Evolutionary conservation across 2,329 filamentous ascomycete species (phyloP).

Genomic region (Aulographum hederae): DNA sequence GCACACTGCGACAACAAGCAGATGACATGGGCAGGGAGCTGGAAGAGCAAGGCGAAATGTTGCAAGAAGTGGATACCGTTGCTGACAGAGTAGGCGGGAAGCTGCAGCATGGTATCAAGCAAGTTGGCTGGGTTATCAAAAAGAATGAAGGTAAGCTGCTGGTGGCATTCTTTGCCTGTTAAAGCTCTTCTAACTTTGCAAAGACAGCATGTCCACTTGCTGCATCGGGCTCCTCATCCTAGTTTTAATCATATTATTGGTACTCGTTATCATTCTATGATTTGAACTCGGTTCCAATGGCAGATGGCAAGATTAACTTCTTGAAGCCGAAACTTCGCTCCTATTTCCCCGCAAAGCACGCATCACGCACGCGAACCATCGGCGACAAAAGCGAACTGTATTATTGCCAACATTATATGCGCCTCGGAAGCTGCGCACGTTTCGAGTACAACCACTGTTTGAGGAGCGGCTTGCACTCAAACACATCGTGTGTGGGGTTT

Average conservation of each 20-base stretch:
- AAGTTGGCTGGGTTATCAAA: conserved; percentile 66
- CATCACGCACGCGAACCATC: not conserved
- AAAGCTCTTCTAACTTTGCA: too few species aligned
- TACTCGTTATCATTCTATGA: conserved; percentile 54
- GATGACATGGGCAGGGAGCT: conserved; percentile 92
- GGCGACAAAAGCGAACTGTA: too few species aligned
- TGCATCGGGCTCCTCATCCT: conserved; percentile 82
- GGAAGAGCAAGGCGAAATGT: conserved; percentile 81
- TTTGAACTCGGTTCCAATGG: conserved; percentile 2
- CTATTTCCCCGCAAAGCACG: not conserved
- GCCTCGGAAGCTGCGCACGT: too few species aligned
- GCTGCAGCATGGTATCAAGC: conserved; percentile 70
- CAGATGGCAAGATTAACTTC: not conserved
- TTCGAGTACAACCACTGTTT: too few species aligned
- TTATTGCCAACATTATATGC: too few species aligned
- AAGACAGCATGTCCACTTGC: conserved; percentile 61
- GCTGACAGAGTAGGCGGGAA: conserved; percentile 78
- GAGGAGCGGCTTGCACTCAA: too few species aligned
- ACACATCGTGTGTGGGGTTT: too few species aligned
- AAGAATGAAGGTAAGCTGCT: conserved; percentile 65
- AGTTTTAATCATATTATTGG: conserved; percentile 68
- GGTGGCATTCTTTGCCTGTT: not conserved
- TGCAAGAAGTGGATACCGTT: conserved; percentile 67
- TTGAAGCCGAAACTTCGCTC: not conserved
- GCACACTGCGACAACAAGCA: conserved; percentile 75